Evolutionary conservation across 768 basidiomycete species (phyloP).

Genomic region (Termitomyces bulborhizus): DNA sequence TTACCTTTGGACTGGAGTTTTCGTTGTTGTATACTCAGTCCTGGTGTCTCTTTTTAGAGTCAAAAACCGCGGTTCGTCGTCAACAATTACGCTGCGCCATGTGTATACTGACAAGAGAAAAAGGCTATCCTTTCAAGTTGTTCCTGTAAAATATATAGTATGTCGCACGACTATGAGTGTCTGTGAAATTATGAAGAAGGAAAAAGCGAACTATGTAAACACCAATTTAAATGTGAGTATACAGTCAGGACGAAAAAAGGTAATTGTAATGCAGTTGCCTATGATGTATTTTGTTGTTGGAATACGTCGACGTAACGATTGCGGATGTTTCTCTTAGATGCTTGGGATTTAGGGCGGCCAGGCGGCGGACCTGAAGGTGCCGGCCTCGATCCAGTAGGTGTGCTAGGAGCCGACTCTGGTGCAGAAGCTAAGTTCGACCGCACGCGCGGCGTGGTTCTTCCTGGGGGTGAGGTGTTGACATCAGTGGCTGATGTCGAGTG

Average conservation of each 20-base stretch:
- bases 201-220: background rate
- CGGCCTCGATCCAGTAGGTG: slow-evolving; percentile 38
- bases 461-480: slow-evolving; percentile 44
- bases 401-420: slow-evolving; percentile 40
- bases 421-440: slow-evolving; percentile 62
- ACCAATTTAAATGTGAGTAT: slow-evolving; percentile 10
- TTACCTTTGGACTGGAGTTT: slow-evolving; percentile 82
- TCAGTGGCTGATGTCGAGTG: slow-evolving; percentile 66
- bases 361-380: slow-evolving; percentile 40
- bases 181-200: background rate
- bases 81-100: background rate
- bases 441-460: slow-evolving; percentile 46
- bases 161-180: background rate
- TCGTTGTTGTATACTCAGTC: slow-evolving; percentile 81
- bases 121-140: slow-evolving; percentile 80
- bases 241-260: background rate
- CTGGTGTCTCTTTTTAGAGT: slow-evolving; percentile 82
- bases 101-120: background rate
- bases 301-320: slow-evolving; percentile 91
- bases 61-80: slow-evolving; percentile 75
- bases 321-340: slow-evolving; percentile 71
- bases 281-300: slow-evolving; percentile 41
- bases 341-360: slow-evolving; percentile 48
- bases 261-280: slow-evolving; percentile 10
- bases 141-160: slow-evolving; percentile 30